Percentiles rank a stretch among this genome's conserved stretches.
Evolutionary conservation across 208 protist genomes (phyloP).

Genomic region (Histomonas meleagridis): DNA sequence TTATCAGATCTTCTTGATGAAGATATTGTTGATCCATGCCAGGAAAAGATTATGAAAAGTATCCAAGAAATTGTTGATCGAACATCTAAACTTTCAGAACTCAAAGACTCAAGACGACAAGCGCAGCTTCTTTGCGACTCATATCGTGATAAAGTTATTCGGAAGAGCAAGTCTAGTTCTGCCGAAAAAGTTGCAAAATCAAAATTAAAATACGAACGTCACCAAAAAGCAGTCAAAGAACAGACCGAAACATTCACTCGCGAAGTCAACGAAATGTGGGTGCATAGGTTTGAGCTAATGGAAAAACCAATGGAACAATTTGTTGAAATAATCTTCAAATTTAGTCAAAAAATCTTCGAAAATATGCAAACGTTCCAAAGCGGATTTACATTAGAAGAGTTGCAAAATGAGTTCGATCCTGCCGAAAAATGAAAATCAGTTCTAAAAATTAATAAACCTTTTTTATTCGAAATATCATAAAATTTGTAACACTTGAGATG

Average conservation of each 20-base stretch:
- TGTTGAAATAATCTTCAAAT: not conserved
- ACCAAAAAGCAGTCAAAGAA: not conserved
- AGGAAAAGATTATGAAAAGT: not conserved
- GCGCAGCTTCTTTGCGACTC: not conserved
- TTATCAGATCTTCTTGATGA: not conserved
- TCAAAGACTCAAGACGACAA: not conserved
- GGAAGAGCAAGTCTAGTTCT: not conserved
- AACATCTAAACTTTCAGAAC: not conserved
- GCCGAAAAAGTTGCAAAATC: not conserved
- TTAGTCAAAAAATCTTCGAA: not conserved
- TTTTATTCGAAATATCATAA: too few species aligned
- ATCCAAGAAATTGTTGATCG: not conserved
- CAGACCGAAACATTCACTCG: not conserved
- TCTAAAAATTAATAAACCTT: too few species aligned
- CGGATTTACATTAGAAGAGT: not conserved
- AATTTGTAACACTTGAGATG: too few species aligned
- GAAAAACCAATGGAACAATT: not conserved
- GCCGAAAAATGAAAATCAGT: too few species aligned
- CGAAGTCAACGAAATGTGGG: not conserved
- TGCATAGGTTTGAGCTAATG: not conserved
- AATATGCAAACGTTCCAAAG: not conserved
- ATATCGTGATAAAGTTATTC: not conserved
- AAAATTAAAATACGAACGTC: not conserved
- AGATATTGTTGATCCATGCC: not conserved
- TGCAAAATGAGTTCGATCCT: too few species aligned